A percentile compares a stretch with the other conserved stretches of the same genome.
phyloP scores from a whole-genome alignment of 129 eudicot species.

The Pittosporum tobira region DNA sequence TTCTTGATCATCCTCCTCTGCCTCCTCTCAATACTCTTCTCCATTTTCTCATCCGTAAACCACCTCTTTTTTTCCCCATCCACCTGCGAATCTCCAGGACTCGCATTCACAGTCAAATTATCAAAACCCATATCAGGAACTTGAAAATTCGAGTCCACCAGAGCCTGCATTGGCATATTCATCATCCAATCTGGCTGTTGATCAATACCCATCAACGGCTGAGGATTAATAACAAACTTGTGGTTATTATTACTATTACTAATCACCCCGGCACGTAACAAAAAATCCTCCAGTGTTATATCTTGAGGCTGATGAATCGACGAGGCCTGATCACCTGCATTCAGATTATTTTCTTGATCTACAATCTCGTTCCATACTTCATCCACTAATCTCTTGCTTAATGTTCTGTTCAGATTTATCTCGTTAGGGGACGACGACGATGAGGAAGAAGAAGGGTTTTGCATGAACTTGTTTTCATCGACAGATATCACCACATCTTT shows the following conservation, averaged over 20 bases:
- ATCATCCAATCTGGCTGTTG: background rate
- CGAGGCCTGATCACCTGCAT: background rate
- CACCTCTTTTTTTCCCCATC: conserved; percentile 6
- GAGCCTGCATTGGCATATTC: background rate
- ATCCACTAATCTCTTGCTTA: conserved; percentile 23
- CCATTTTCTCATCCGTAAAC: conserved; percentile 12
- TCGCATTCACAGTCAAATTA: background rate
- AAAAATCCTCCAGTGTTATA: conserved; percentile 25
- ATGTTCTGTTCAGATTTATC: background rate
- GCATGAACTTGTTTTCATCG: background rate
- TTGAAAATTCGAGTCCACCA: background rate
- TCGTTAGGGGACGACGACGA: conserved; percentile 6
- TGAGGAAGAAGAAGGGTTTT: conserved; percentile 16
- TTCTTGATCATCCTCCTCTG: conserved; percentile 59
- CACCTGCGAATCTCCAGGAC: background rate
- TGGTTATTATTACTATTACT: conserved; percentile 15
- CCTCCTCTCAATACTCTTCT: conserved; percentile 48
- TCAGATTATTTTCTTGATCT: conserved; percentile 3
- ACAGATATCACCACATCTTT: background rate
- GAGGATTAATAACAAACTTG: background rate
- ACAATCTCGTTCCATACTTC: conserved; percentile 32
- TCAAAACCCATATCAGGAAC: background rate
- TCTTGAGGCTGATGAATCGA: conserved; percentile 7
- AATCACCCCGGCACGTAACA: background rate
- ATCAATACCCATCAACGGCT: background rate